Evolutionary conservation across 768 basidiomycete genomes (phyloP), one percentile per base, ranked within the genome.

Genomic region (Bullera alba): DNA sequence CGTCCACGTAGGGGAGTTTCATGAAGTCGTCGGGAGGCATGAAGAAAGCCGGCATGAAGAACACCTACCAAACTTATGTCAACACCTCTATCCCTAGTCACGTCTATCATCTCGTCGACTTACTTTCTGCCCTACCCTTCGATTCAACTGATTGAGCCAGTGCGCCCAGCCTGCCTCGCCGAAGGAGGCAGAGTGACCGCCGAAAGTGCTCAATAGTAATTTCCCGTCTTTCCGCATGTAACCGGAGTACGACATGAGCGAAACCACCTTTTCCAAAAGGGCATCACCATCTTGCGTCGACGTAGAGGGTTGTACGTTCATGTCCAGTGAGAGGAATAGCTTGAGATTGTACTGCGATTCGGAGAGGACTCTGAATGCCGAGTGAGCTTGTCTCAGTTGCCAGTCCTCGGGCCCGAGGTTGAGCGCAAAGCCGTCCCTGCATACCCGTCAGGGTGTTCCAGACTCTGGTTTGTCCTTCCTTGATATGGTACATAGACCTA

Each of bases 1-100:
- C 69, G 46, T 74, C 69, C 4, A 71, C 58, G 35, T 61, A 57
- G 1, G 61, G 47, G 23, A 62, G 54, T 15, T n/a, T 27, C 15
- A 70, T 19, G 19, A 72, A 50, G 17, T 60, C 58, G 1, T 69
- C 42, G 2, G 73, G 71, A 5, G 71, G 70, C 6, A 67, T 46
- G 56, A 74, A 74, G 56, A 72, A 73, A 7, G 70, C 57, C 0
- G 73, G 73, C 34, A 63, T 58, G 60, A 74, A 74, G 52, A 61
- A 68, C 25, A 71, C 53, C 69, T 72, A 56, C 3, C 21, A 21
- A n/a, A n/a, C n/a, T n/a, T n/a, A n/a, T n/a, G n/a, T n/a, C n/a
- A n/a, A n/a, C n/a, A n/a, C n/a, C n/a, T n/a, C n/a, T n/a, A n/a
- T n/a, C n/a, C n/a, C n/a, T n/a, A n/a, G n/a, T n/a, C n/a, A 25